These are phyloP conservation scores for Metschnikowia lochheadii DNA, from an alignment of 805 yeast genomes.

Conservation along the genomic window DNA sequence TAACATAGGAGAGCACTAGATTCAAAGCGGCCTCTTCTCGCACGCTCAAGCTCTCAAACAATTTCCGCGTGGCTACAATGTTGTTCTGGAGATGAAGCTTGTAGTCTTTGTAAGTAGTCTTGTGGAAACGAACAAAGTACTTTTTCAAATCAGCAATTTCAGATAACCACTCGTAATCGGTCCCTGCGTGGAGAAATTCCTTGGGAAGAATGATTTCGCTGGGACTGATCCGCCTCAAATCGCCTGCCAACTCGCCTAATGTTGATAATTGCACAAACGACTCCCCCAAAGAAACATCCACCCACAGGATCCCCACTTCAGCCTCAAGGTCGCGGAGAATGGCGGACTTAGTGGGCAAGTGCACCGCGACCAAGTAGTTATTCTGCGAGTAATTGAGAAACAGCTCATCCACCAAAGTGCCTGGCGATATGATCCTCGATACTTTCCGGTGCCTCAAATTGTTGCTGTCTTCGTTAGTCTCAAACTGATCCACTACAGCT, in stretches of 20 bases:
- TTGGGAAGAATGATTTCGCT: conserved; percentile 67
- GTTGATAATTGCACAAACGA: conserved; percentile 64
- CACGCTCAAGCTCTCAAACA: conserved; percentile 29
- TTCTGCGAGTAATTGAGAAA: conserved; percentile 69
- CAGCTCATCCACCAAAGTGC: conserved; percentile 85
- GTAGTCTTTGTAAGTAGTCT: conserved; percentile 27
- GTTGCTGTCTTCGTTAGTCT: conserved; percentile 16
- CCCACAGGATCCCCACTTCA: conserved; percentile 77
- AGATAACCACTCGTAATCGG: conserved; percentile 51
- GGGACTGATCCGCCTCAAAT: conserved; percentile 75
- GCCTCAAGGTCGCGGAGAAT: conserved; percentile 37
- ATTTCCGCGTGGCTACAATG: conserved; percentile 34
- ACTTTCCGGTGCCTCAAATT: conserved; percentile 62
- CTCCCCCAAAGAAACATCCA: conserved; percentile 81
- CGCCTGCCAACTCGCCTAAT: conserved; percentile 58
- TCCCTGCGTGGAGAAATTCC: conserved; percentile 34
- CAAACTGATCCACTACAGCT: conserved; percentile 73
- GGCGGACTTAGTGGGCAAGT: conserved; percentile 32
- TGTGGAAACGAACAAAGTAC: conserved; percentile 56
- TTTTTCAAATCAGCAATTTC: conserved; percentile 55
- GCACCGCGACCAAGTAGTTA: conserved; percentile 65
- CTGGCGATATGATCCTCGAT: conserved; percentile 82
- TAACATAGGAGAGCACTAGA: conserved; percentile 58
- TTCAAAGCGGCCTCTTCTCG: conserved; percentile 61
- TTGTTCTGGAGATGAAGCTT: conserved; percentile 31